Conservation (phyloP, 257 asterid genomes). For the Solanum gracilifrons region DNA sequence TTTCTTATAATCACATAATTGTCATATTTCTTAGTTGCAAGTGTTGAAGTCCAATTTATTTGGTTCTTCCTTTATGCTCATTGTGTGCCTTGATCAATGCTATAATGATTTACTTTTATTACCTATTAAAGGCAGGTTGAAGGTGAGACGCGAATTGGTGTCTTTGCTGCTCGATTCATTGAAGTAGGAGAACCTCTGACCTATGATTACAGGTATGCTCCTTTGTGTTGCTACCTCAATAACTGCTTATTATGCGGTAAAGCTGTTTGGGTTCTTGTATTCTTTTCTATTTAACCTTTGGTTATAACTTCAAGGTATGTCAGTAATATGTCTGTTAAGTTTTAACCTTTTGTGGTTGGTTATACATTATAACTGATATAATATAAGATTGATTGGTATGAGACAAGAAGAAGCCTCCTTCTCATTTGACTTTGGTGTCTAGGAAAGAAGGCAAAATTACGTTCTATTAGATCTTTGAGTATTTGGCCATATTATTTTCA, state of each 20-base stretch:
- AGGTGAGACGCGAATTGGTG: slow-evolving; percentile 82
- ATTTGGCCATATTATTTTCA: background rate
- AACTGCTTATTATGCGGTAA: background rate
- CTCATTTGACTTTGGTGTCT: background rate
- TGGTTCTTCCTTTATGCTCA: background rate
- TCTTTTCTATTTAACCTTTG: background rate
- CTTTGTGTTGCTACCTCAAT: background rate
- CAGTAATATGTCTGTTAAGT: background rate
- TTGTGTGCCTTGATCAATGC: background rate
- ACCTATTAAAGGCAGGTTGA: slow-evolving; percentile 66
- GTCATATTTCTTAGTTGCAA: background rate
- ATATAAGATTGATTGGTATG: background rate
- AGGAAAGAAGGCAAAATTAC: background rate
- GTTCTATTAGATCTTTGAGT: background rate
- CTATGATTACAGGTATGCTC: slow-evolving; percentile 74
- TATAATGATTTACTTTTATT: slow-evolving; percentile 5
- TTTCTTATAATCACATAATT: background rate
- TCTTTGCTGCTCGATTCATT: slow-evolving; percentile 69
- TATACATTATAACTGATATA: background rate
- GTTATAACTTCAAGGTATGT: background rate
- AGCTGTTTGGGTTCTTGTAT: background rate
- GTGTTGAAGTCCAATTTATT: background rate
- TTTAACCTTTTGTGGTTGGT: background rate
- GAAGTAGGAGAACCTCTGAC: slow-evolving; percentile 80
- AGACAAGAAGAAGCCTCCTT: background rate